Conservation (phyloP, 495 filamentous ascomycete genomes). For the Penicillium salamii region DNA sequence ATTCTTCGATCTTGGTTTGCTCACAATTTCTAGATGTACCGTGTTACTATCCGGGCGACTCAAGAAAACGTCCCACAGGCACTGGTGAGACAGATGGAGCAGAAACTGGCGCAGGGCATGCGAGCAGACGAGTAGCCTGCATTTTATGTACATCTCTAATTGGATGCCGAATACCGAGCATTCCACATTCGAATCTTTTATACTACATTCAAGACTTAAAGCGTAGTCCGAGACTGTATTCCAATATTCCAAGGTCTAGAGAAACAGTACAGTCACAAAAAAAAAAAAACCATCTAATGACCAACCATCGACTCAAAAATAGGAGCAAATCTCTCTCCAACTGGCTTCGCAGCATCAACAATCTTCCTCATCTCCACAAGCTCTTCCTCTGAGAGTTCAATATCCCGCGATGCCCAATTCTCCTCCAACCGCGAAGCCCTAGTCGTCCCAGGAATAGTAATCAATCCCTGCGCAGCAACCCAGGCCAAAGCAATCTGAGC, state of each 20-base stretch:
- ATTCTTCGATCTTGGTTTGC: not conserved
- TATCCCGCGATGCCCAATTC: constrained; percentile 40
- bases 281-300: too few species aligned
- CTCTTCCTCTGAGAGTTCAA: constrained; percentile 35
- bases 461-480: constrained; percentile 46
- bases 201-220: too few species aligned
- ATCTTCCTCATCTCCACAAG: constrained; percentile 22
- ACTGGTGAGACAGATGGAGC: constrained; percentile 82
- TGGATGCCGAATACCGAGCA: constrained; percentile 21
- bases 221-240: too few species aligned
- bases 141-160: constrained; percentile 24
- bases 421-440: constrained; percentile 37
- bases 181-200: too few species aligned
- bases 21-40: constrained; percentile 70
- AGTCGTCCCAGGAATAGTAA: constrained; percentile 46
- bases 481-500: constrained; percentile 45
- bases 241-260: too few species aligned
- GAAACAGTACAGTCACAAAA: too few species aligned
- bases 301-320: too few species aligned
- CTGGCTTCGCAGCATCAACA: too few species aligned
- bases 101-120: constrained; percentile 61
- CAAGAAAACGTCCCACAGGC: constrained; percentile 82
- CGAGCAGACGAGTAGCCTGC: constrained; percentile 1
- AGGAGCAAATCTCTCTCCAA: too few species aligned
- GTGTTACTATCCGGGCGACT: constrained; percentile 90